phyloP scores from a whole-genome alignment of 1,284 basidiomycete genomes.

The Ceratobasidium papillatum region DNA sequence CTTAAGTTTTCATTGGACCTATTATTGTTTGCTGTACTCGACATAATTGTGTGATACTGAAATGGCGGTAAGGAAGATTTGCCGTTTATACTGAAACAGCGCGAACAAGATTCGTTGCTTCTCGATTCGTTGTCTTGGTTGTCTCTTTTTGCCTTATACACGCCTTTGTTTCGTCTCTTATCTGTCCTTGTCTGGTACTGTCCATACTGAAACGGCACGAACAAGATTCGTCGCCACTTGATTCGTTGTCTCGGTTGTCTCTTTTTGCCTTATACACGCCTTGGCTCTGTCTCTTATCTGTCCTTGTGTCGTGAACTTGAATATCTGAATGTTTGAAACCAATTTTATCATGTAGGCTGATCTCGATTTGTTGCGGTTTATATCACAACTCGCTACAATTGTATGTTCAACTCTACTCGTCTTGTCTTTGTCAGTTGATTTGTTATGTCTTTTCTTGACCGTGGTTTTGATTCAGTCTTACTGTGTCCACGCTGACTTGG shows the following conservation, averaged over 20 bases:
- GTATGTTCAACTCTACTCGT: not conserved
- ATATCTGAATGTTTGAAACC: too few species aligned
- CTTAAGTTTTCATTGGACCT: not conserved
- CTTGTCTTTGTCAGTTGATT: not conserved
- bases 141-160: not conserved
- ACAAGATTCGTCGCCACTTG: conserved; percentile 2
- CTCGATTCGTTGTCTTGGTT: not conserved
- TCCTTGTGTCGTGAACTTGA: too few species aligned
- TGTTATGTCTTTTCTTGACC: not conserved
- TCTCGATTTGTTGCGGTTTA: not conserved
- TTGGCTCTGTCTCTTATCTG: not conserved
- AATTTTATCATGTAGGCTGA: not conserved
- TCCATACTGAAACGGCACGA: not conserved
- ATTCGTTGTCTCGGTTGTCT: not conserved
- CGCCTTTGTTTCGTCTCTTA: not conserved
- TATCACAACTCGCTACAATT: not conserved
- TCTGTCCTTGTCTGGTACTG: too few species aligned
- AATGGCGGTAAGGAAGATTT: not conserved
- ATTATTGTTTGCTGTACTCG: not conserved
- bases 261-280: not conserved
- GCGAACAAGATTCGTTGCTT: not conserved
- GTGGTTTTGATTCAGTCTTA: not conserved
- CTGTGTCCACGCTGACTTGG: not conserved
- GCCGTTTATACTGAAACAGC: not conserved
- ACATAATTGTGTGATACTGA: not conserved